Conservation (phyloP, 352 stramenopile genomes). For the Globisporangium viniferum region DNA sequence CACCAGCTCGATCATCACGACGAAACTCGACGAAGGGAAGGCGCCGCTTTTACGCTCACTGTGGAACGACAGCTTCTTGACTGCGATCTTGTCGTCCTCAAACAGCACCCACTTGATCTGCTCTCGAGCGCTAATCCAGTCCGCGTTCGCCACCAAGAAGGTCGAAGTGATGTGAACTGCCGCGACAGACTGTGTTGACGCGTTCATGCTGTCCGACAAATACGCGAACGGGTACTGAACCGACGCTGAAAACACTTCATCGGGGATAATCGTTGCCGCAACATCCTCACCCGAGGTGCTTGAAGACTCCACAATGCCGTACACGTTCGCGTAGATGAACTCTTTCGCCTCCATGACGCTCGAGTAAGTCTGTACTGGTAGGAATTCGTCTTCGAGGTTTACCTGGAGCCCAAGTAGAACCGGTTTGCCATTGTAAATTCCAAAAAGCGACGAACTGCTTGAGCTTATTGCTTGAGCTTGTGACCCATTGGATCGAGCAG, state of each 20-base stretch:
- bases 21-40: too few species aligned
- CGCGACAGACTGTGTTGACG: neutral
- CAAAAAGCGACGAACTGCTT: neutral
- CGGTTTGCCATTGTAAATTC: neutral
- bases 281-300: neutral
- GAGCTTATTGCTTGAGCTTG: neutral
- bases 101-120: slow-evolving; percentile 9
- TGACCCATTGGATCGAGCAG: neutral
- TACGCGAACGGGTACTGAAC: slow-evolving; percentile 1
- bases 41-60: too few species aligned
- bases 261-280: neutral
- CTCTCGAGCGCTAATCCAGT: neutral
- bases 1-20: too few species aligned
- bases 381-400: neutral
- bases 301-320: neutral
- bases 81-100: neutral
- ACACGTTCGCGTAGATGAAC: neutral
- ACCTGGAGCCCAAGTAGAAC: neutral
- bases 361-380: neutral
- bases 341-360: neutral
- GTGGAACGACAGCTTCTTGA: neutral
- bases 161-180: neutral
- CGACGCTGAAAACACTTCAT: neutral
- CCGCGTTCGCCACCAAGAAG: neutral
- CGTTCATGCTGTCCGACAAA: slow-evolving; percentile 1